Percentiles rank a stretch among this genome's conserved stretches.
phyloP scores from a whole-genome alignment of 495 filamentous ascomycete genomes.

The Penicillium malachiteum region DNA sequence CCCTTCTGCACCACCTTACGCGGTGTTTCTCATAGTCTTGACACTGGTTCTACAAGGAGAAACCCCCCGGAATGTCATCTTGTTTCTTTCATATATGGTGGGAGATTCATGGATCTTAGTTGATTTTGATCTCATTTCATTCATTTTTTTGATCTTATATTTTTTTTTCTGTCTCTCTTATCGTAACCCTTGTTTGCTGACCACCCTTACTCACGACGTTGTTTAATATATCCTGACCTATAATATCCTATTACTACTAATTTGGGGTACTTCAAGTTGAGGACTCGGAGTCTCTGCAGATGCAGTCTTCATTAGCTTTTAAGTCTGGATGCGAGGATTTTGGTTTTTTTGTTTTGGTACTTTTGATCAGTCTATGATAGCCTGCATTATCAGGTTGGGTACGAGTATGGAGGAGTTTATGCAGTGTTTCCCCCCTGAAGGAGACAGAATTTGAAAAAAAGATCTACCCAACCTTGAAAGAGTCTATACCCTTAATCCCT shows the following conservation, averaged over 20 bases:
- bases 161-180: too few species aligned
- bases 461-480: too few species aligned
- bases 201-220: conserved; percentile 22
- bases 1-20: conserved; percentile 3
- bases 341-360: conserved; percentile 7
- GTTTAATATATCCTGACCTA: conserved; percentile 2
- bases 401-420: too few species aligned
- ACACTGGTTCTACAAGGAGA: neutral
- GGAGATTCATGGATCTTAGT: too few species aligned
- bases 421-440: too few species aligned
- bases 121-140: too few species aligned
- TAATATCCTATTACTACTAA: neutral
- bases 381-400: too few species aligned
- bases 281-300: neutral
- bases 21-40: neutral
- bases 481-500: neutral
- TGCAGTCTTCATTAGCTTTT: conserved; percentile 16
- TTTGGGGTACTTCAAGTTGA: too few species aligned
- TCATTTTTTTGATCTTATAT: too few species aligned
- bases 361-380: conserved; percentile 5
- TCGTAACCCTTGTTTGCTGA: neutral
- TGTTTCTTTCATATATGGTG: neutral
- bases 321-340: conserved; percentile 13
- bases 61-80: neutral
- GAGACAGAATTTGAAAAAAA: too few species aligned